These are phyloP conservation scores for Agaricus blazei DNA, from an alignment of 768 basidiomycete species.

Conservation along the genomic window DNA sequence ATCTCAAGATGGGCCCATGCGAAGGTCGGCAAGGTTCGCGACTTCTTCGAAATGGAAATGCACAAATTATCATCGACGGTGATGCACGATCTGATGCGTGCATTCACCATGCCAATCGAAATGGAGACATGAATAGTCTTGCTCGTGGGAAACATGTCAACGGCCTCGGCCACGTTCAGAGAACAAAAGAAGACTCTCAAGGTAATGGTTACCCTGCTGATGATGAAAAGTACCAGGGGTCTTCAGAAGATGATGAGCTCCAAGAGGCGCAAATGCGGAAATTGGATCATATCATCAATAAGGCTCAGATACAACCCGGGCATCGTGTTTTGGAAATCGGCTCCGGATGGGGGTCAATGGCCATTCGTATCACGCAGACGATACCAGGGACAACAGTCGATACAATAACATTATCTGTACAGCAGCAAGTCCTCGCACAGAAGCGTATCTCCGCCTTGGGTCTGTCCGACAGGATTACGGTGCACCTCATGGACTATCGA, in stretches of 20 bases:
- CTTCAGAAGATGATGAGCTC: slow-evolving; percentile 17
- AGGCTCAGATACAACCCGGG: slow-evolving; percentile 54
- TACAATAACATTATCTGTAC: slow-evolving; percentile 65
- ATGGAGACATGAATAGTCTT: not conserved
- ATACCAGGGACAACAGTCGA: slow-evolving; percentile 57
- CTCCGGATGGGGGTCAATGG: slow-evolving; percentile 75
- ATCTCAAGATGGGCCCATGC: slow-evolving; percentile 24
- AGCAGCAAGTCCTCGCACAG: slow-evolving; percentile 56
- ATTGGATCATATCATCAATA: slow-evolving; percentile 56
- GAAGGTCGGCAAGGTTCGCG: not conserved
- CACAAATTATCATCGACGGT: not conserved
- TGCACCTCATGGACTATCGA: slow-evolving; percentile 76
- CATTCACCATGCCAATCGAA: not conserved
- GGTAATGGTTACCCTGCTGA: not conserved
- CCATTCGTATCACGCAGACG: slow-evolving; percentile 53
- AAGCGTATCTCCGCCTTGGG: slow-evolving; percentile 51
- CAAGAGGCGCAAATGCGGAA: slow-evolving; percentile 56
- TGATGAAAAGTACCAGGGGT: not conserved
- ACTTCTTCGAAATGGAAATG: not conserved
- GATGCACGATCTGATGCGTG: not conserved
- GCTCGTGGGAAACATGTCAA: not conserved
- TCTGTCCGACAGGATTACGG: slow-evolving; percentile 44
- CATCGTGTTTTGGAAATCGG: slow-evolving; percentile 61
- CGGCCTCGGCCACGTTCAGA: not conserved
- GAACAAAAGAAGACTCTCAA: not conserved